These are phyloP conservation scores for Fusarium sp. DNA, from an alignment of 2,329 filamentous ascomycete species.

Conservation along the genomic window DNA sequence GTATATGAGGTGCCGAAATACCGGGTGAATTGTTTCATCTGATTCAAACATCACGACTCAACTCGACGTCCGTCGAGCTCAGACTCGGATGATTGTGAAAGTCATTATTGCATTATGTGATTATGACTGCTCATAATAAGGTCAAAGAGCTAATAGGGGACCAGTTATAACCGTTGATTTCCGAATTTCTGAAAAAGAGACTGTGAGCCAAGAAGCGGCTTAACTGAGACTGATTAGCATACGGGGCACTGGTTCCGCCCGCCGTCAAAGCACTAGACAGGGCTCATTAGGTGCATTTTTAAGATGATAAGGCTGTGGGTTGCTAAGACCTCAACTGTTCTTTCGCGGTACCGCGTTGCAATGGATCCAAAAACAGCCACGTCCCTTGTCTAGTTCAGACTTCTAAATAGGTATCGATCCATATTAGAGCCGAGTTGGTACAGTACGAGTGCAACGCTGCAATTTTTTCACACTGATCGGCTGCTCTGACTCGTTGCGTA, in stretches of 20 bases:
- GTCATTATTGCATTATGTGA: neutral
- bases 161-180: neutral
- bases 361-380: neutral
- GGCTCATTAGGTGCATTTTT: neutral
- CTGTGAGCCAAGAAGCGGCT: too few relatives aligned
- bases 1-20: neutral
- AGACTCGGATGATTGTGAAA: neutral
- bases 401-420: neutral
- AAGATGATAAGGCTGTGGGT: neutral
- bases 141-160: neutral
- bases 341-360: neutral
- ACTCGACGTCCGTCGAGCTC: neutral
- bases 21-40: neutral
- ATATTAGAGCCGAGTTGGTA: neutral
- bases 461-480: neutral
- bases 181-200: too few relatives aligned
- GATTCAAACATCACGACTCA: neutral
- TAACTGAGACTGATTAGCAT: neutral
- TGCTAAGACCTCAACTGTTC: neutral
- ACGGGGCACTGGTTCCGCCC: neutral
- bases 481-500: neutral
- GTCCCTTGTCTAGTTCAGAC: neutral
- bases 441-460: neutral
- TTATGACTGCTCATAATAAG: neutral
- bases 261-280: neutral